Base-by-base conservation (phyloP, 768 basidiomycete species). In the Candolleomyces eurysporus region DNA sequence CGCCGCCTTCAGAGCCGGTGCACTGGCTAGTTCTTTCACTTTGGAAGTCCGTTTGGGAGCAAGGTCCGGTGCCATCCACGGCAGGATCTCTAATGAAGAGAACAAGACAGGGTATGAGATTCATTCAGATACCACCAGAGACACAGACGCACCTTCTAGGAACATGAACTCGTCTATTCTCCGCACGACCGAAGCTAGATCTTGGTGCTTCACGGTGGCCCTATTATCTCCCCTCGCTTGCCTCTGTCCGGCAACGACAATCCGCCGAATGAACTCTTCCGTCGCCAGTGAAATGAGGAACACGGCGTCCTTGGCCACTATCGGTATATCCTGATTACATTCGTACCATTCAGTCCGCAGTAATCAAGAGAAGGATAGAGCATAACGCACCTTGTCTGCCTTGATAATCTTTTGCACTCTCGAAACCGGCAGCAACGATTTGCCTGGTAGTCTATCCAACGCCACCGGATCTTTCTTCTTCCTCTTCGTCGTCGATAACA, bases 361-460 rank as follows among this genome's bases (percentile, higher is more conserved):
- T 9, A 49, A 17, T 21, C 14, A 30, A 21, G 31, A 36, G 49
- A 30, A 11, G 21, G 39, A 58, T 45, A 13, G 40, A 10, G 40
- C 30, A 21, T 14, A 58, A 71, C 75, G 60, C 58, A 84, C 94
- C 79, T 89, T 89, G 74, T 96, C 94, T 6, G 89, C 92, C 68
- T 92, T 94, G 64, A 94, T 80, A 52, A 95, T 92, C 75, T 81
- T 87, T 72, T 93, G 92, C 45, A 96, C 89, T 62, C 91, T 82
- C 2, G 89, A 78, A 57, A 91, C 80, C 0, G 94, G 94, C 50
- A 94, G 75, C 21, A 90, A 63, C 1, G 92, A 87, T 67, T 87
- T 93, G 39, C 94, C 93, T 36, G 70, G 70, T 60, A 75, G 76
- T 43, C 78, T 69, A 14, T 64, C 67, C 26, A 70, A 50, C 10